These are phyloP conservation scores for Fusarium napiforme DNA, from an alignment of 2,329 filamentous ascomycete genomes.

Conservation along the genomic window DNA sequence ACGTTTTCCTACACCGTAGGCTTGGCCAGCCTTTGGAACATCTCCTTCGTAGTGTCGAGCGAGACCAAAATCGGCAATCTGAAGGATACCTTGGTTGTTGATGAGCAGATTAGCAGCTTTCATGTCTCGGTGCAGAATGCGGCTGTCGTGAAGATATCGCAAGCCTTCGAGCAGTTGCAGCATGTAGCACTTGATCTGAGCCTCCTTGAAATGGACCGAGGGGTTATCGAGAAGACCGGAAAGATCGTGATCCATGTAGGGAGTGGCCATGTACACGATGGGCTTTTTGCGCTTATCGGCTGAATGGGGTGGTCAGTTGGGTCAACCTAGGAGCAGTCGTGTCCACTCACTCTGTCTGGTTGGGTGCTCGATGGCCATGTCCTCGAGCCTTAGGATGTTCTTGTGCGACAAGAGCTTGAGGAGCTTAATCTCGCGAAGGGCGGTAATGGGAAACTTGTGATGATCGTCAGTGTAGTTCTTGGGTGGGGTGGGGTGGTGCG, in stretches of 20 bases:
- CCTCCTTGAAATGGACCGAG: constrained; percentile 83
- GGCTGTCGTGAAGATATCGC: constrained; percentile 86
- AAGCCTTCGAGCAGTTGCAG: constrained; percentile 90
- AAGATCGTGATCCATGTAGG: constrained; percentile 99
- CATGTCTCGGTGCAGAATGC: constrained; percentile 97
- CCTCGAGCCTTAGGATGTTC: constrained; percentile 87
- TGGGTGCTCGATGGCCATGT: constrained; percentile 92
- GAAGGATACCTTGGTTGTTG: constrained; percentile 90
- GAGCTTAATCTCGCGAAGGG: constrained; percentile 95
- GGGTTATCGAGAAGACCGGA: constrained; percentile 96
- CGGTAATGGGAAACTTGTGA: constrained; percentile 92
- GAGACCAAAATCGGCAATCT: constrained; percentile 97
- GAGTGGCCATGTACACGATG: constrained; percentile 98
- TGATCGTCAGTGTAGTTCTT: constrained; percentile 15
- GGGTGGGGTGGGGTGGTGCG: constrained; percentile 2
- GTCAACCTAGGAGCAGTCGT: background rate
- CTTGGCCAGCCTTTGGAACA: constrained; percentile 78
- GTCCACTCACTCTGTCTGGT: constrained; percentile 67
- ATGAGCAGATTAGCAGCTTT: constrained; percentile 98
- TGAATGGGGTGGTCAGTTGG: constrained; percentile 46
- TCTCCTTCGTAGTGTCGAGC: constrained; percentile 92
- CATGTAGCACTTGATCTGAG: constrained; percentile 98
- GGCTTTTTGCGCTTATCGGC: constrained; percentile 82
- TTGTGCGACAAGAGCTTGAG: constrained; percentile 93
- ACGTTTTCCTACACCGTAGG: constrained; percentile 84